phyloP scores from a whole-genome alignment of 371 early-diverging fungal species.

The Lichtheimia corymbifera region DNA sequence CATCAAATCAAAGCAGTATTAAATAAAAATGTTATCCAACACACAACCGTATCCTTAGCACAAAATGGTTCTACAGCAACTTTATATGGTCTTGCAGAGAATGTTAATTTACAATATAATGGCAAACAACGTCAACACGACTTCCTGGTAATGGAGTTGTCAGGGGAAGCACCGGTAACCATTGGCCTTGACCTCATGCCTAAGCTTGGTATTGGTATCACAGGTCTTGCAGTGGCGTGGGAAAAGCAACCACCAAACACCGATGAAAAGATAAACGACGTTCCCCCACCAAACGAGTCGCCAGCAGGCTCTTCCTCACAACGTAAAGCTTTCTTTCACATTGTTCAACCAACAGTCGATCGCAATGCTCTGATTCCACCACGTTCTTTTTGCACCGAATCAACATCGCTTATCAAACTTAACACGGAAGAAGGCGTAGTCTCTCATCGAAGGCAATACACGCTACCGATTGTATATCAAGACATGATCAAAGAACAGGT shows the following conservation, averaged over 20 bases:
- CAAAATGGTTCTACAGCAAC: no score
- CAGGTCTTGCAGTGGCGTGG: background rate
- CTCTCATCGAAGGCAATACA: constrained; percentile 15
- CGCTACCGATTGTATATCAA: background rate
- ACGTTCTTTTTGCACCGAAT: constrained; percentile 19
- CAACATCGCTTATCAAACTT: constrained; percentile 12
- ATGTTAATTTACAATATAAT: background rate
- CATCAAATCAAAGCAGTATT: no score
- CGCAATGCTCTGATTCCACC: constrained; percentile 8
- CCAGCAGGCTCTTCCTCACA: background rate
- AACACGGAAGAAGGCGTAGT: constrained; percentile 2
- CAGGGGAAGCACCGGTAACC: no score
- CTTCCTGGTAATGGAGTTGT: background rate
- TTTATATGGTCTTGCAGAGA: no score
- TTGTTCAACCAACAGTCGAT: background rate
- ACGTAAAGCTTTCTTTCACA: background rate
- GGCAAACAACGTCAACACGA: background rate
- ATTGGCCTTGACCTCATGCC: constrained; percentile 1
- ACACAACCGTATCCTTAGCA: no score
- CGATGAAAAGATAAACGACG: background rate
- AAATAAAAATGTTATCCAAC: no score
- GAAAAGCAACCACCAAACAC: background rate
- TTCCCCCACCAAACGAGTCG: background rate
- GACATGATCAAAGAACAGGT: constrained; percentile 8
- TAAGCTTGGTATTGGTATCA: background rate